Evolutionary conservation across 2,329 filamentous ascomycete genomes (phyloP), one percentile per base, ranked within the genome.

Genomic region (Colletotrichum karsti): DNA sequence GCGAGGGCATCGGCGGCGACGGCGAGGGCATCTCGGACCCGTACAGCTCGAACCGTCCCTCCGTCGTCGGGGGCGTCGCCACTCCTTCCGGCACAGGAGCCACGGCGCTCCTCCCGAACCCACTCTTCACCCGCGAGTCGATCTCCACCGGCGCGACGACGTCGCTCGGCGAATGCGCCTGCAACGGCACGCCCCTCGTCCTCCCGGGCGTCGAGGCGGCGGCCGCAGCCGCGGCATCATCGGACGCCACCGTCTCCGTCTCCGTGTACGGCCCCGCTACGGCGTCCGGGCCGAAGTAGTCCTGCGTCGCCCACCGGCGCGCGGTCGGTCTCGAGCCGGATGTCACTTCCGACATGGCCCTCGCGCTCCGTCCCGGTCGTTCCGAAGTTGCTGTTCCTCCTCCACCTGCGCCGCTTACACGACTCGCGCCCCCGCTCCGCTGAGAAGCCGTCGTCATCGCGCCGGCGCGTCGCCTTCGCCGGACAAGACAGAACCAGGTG

Each of bases 81-180:
- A 28, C 74, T 18, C 78, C 77, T 7, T 77, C 69, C 24, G 76
- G 73, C 5, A 70, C 76, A 26, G 79, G 74, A 12, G 50, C 70
- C 26, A 55, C 37, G 10, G 56, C n/a, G 22, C 55, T 54, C 20
- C 18, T 35, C 33, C n/a, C 54, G 28, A 48, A 54, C 1, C 42
- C 44, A 7, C 33, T 28, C 30, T 50, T 37, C 22, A 56, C 62
- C 53, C 55, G 70, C 50, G 83, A 82, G 67, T 83, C 86, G 12
- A 90, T 86, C 78, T 90, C 88, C 3, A 89, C 85, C 4, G 87
- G 82, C 20, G 78, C 79, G 1, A 80, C 75, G 42, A 88, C 86
- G 71, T 88, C 85, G 9, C 78, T 80, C 4, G 86, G 86, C 13
- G 77, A 78, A 12, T 85, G 77, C 7, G 87, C 85, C 48, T 75